Conservation (phyloP, 257 asterid species). For the Ophiorrhiza pumila region DNA sequence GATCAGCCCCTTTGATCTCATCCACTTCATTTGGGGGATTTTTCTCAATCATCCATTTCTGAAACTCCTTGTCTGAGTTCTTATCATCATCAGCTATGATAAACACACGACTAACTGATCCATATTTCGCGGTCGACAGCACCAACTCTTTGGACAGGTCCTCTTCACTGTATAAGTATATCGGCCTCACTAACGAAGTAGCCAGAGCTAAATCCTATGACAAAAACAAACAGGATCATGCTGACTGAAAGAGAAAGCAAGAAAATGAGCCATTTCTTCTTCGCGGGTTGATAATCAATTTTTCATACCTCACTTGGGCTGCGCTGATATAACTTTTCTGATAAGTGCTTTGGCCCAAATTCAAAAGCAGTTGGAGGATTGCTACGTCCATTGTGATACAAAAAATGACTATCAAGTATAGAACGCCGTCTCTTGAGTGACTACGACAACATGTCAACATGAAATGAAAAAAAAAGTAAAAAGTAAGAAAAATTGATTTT, state of each 20-base stretch:
- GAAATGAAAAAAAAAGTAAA: background rate
- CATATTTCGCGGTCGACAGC: conserved; percentile 18
- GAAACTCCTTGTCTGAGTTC: conserved; percentile 14
- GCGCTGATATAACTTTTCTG: conserved; percentile 18
- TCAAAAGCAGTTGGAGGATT: conserved; percentile 25
- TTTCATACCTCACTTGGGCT: conserved; percentile 26
- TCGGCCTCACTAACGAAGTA: conserved; percentile 23
- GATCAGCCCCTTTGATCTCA: conserved; percentile 35
- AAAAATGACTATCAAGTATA: conserved; percentile 10
- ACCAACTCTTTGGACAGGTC: conserved; percentile 20
- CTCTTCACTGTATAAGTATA: conserved; percentile 6
- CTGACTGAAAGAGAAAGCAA: too few species aligned
- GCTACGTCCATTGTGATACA: conserved; percentile 22
- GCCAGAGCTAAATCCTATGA: conserved; percentile 38
- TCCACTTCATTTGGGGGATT: conserved; percentile 39
- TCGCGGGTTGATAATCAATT: too few species aligned
- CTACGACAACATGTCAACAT: background rate
- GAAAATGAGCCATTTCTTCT: too few species aligned
- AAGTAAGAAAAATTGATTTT: too few species aligned
- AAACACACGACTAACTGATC: conserved; percentile 28
- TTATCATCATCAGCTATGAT: conserved; percentile 31
- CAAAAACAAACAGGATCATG: background rate
- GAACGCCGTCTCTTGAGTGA: background rate
- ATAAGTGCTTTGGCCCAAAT: conserved; percentile 26
- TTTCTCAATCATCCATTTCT: conserved; percentile 28